Base-by-base conservation (phyloP, 2,329 filamentous ascomycete species). In the Pseudogymnoascus pannorum region DNA sequence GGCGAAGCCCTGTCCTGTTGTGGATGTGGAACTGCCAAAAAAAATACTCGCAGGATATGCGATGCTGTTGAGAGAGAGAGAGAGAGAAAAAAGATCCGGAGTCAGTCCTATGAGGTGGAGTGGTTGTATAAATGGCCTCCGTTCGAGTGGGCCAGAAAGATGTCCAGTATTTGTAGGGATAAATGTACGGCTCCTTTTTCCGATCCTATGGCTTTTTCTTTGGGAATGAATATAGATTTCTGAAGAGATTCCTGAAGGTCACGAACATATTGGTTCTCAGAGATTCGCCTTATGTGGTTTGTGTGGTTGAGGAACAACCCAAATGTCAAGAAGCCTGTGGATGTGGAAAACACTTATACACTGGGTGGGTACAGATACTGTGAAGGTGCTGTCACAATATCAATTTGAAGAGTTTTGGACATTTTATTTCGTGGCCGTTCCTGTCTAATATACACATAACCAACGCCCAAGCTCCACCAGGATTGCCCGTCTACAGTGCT, bases 21-120 rank as follows among this genome's bases (percentile, higher is more conserved):
- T 60, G 58, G 38, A 60, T 38, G 57, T 58, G 57, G 33, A 58
- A 40, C 57, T 58, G 57, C 36, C 36, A 38, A 58, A 58, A 24
- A 22, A 38, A 24, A 59, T 58, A 54, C 35, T 54, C 58, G 58
- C 36, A 60, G 40, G 35, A 57, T 44, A 60, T 60, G 40, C 40
- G 58, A 60, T 60, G 35, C 40, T 60, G 58, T 60, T 60, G 58
- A 31, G 38, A 44, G 58, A 60, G 57, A 42, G 29, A 29, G 44
- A 48, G 33, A 36, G 35, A 36, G 31, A 31, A 54, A 33, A 54
- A 54, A 54, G 48, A 31, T 51, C 44, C 24, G 29, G 24, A 5
- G 26, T 54, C 48, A 24, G 48, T 54, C 48, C 26, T 54, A 54
- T 54, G 26, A 31, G 48, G 44, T 54, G 44, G 44, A 26, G 42